Percentiles rank a stretch among this genome's conserved stretches.
Conservation (phyloP, 1,284 basidiomycete species). For the Vanrija humicola region DNA sequence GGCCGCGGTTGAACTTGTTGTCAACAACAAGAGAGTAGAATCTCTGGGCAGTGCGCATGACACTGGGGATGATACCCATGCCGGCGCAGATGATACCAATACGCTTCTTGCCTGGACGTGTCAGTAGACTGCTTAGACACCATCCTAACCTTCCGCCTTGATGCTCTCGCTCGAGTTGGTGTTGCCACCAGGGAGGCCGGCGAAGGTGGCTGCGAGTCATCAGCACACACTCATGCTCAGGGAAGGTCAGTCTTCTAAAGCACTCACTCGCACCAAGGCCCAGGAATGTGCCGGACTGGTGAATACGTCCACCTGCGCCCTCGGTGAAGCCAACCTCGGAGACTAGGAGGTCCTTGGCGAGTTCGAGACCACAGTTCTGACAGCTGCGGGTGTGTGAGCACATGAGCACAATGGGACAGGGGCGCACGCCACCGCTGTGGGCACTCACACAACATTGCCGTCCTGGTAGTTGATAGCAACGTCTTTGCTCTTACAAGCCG, state of each 20-base stretch:
- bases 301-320: conserved; percentile 83
- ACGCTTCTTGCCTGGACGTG: conserved; percentile 63
- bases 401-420: too few species aligned
- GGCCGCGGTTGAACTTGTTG: conserved; percentile 88
- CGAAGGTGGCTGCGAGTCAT: conserved; percentile 25
- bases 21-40: conserved; percentile 92
- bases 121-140: not conserved
- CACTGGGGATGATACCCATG: conserved; percentile 71
- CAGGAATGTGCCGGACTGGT: conserved; percentile 92
- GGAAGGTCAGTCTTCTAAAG: too few species aligned
- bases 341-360: conserved; percentile 93
- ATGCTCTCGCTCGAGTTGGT: conserved; percentile 29
- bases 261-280: too few species aligned
- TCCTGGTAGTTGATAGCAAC: conserved; percentile 32
- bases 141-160: conserved; percentile 35
- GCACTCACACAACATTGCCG: conserved; percentile 36
- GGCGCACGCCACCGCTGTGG: not conserved
- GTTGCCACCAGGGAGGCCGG: conserved; percentile 21
- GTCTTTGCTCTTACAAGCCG: conserved; percentile 23
- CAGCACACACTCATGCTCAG: not conserved
- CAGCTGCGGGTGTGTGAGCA: conserved; percentile 51
- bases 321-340: conserved; percentile 93
- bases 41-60: conserved; percentile 76
- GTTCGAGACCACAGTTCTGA: conserved; percentile 75
- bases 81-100: conserved; percentile 76